Base-by-base conservation (phyloP, 768 basidiomycete species). In the Ephemerocybe angulata region DNA sequence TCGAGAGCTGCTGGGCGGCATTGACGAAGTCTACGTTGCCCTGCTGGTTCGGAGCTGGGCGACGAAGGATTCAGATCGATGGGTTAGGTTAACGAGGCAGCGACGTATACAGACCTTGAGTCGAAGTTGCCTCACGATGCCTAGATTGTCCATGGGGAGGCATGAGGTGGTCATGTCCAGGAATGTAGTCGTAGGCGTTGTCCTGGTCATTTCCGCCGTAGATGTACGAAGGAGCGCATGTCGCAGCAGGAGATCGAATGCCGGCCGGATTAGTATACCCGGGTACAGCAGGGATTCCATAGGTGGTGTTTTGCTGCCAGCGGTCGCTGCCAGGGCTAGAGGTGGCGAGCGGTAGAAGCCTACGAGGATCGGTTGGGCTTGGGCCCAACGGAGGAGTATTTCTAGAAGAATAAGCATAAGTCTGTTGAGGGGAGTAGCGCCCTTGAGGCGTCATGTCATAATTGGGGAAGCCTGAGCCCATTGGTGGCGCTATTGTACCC, bases 241-340 rank as follows among this genome's bases (percentile, higher is more conserved):
- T 78, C 30, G 84, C 80, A 15, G 84, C 79, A 8, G 86, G 84
- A 12, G 86, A 84, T 59, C 85, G 84, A 65, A 86, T 80, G 62
- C 75, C 72, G 52, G 68, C 72, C 12, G 17, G 15, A 27, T 30
- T 47, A 43, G 73, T 58, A 44, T 72, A 72, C 28, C 68, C 67
- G 25, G 66, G 67, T 33, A 70, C 64, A 27, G 73, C 67, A 33
- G 72, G 69, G 10, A 70, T 51, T 3, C 29, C 53, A 56, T 64
- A 67, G 35, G 73, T 78, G 30, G 67, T 57, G 10, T 75, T 58
- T 54, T 74, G 65, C 53, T 72, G 77, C 78, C 75, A 83, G 63
- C 79, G 70, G 44, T 82, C 82, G 55, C 72, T 72, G 55, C 76
- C 73, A n/a, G 75, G 67, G n/a, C 68, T 57, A n/a, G n/a, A n/a